phyloP scores from a whole-genome alignment of 768 basidiomycete species.

The Saitozyma sp. region DNA sequence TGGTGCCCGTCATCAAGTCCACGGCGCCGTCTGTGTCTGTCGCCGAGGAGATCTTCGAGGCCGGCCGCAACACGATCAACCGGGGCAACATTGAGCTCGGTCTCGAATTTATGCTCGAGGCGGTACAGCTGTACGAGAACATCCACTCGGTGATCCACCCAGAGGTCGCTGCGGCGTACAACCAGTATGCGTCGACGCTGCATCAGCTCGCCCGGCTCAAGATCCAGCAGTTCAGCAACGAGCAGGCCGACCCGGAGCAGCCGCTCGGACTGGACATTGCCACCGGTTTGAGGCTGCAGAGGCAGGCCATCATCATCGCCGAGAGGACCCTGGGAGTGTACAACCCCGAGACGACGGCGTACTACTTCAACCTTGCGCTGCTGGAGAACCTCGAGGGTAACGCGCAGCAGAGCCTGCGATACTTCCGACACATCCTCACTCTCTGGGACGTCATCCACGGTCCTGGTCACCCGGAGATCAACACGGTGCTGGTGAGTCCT shows the following conservation, averaged over 20 bases:
- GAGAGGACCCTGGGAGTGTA: slow-evolving; percentile 55
- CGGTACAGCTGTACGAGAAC: slow-evolving; percentile 54
- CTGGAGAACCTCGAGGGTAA: slow-evolving; percentile 55
- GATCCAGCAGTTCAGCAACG: slow-evolving; percentile 43
- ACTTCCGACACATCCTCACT: slow-evolving; percentile 53
- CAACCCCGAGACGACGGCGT: slow-evolving; percentile 52
- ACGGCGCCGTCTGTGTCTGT: slow-evolving; percentile 51
- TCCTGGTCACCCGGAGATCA: slow-evolving; percentile 52
- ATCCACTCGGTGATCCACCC: slow-evolving; percentile 56
- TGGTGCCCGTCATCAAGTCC: slow-evolving; percentile 54
- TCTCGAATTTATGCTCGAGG: slow-evolving; percentile 55
- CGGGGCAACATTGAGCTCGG: slow-evolving; percentile 53
- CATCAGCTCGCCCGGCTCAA: slow-evolving; percentile 52
- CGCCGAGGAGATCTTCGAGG: slow-evolving; percentile 54
- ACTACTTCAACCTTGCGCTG: slow-evolving; percentile 56
- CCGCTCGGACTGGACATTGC: slow-evolving; percentile 49
- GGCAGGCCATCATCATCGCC: slow-evolving; percentile 55
- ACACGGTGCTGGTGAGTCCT: slow-evolving; percentile 51
- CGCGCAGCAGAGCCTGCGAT: slow-evolving; percentile 44
- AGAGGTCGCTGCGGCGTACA: slow-evolving; percentile 55
- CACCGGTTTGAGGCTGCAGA: slow-evolving; percentile 52
- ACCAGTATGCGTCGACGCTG: slow-evolving; percentile 53
- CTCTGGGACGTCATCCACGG: slow-evolving; percentile 55
- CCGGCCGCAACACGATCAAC: slow-evolving; percentile 51
- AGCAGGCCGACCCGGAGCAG: slow-evolving; percentile 47